These are phyloP conservation scores for Astrothelium subdiscretum DNA, from an alignment of 495 filamentous ascomycete species.

Conservation along the genomic window DNA sequence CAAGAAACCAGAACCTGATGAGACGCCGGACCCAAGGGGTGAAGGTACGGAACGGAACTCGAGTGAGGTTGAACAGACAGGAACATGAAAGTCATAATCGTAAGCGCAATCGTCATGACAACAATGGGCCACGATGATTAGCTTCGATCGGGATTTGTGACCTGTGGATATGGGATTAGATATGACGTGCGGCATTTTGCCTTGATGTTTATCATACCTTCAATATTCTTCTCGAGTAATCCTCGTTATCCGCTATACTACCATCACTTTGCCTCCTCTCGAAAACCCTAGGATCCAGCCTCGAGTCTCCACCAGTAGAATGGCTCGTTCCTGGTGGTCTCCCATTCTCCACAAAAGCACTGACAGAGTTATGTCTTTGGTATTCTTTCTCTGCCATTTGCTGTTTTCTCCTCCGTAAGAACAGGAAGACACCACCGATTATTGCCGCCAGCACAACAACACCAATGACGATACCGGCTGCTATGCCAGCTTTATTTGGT, in stretches of 20 bases:
- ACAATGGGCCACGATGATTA: background rate
- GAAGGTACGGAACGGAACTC: background rate
- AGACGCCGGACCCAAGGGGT: background rate
- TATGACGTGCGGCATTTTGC: background rate
- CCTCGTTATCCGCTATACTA: conserved; percentile 94
- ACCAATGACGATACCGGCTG: conserved; percentile 78
- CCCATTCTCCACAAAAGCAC: conserved; percentile 42
- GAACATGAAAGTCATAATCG: background rate
- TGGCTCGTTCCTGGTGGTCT: conserved; percentile 46
- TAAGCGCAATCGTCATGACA: background rate
- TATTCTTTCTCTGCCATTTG: conserved; percentile 69
- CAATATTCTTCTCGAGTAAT: conserved; percentile 91
- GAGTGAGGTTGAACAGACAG: background rate
- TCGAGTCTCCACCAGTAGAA: conserved; percentile 60
- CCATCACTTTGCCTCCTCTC: conserved; percentile 86
- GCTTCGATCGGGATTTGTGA: conserved; percentile 11
- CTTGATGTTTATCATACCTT: conserved; percentile 49
- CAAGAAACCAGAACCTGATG: background rate
- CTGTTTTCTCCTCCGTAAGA: conserved; percentile 60
- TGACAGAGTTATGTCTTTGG: conserved; percentile 58
- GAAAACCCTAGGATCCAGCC: conserved; percentile 79
- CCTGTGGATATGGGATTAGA: conserved; percentile 5
- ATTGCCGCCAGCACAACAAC: conserved; percentile 58
- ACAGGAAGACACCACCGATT: conserved; percentile 60
- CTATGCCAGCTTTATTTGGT: conserved; percentile 64